These are phyloP conservation scores for Ascochyta pisi DNA, from an alignment of 2,329 filamentous ascomycete genomes.

Conservation along the genomic window DNA sequence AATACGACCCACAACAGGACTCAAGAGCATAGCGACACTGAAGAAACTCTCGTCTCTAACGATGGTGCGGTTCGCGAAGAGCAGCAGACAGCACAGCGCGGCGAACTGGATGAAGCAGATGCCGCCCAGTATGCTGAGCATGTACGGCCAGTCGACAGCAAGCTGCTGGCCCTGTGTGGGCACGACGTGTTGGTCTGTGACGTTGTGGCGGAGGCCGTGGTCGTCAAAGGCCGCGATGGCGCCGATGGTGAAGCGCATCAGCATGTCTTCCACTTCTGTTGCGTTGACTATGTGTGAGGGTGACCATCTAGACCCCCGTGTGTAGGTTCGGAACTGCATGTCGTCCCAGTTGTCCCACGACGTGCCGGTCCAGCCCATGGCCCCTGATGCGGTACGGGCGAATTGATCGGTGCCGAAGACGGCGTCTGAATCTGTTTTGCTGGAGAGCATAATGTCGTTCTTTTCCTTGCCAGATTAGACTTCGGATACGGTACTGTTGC, in stretches of 20 bases:
- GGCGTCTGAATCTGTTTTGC: conserved; percentile 19
- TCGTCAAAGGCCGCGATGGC: conserved; percentile 40
- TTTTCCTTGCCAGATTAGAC: conserved; percentile 17
- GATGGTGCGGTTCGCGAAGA: conserved; percentile 37
- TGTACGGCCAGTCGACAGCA: conserved; percentile 35
- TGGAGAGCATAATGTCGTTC: conserved; percentile 30
- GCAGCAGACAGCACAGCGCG: conserved; percentile 29
- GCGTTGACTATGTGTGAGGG: conserved; percentile 20
- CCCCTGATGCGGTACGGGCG: conserved; percentile 38
- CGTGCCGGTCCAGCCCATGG: conserved; percentile 44
- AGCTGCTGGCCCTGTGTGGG: conserved; percentile 35
- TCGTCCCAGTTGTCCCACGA: conserved; percentile 17
- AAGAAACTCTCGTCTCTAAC: conserved; percentile 38
- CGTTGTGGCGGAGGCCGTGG: conserved; percentile 29
- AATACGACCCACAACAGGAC: conserved; percentile 33
- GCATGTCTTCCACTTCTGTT: conserved; percentile 25
- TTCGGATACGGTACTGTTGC: conserved; percentile 32
- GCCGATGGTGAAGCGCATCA: conserved; percentile 34
- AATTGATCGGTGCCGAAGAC: conserved; percentile 40
- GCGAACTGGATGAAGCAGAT: conserved; percentile 34
- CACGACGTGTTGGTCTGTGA: conserved; percentile 24
- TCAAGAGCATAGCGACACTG: conserved; percentile 37
- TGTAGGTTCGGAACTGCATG: conserved; percentile 28
- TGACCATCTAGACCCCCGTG: conserved; percentile 32
- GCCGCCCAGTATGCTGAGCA: conserved; percentile 29